Base-by-base conservation (phyloP, 1,284 basidiomycete genomes). In the Leccinum angustisporum region DNA sequence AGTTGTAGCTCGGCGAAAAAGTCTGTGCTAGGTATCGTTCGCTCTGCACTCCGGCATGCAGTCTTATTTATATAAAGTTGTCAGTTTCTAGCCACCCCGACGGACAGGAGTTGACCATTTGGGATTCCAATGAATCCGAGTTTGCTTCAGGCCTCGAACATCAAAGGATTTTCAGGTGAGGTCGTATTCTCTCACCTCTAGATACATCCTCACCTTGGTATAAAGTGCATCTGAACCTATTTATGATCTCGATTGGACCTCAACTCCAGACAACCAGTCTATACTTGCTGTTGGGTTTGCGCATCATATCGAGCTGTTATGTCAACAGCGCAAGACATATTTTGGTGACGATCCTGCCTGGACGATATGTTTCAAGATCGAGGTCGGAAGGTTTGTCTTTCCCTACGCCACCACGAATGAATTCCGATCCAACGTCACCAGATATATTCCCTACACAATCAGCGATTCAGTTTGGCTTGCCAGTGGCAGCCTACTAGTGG, bases 61-160 rank as follows among this genome's bases (percentile, higher is more conserved):
- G 18, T 59, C 16, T 31, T 63, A 43, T 63, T 65, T 58, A 65
- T 33, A 61, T 52, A 38, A 59, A 36, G 27, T 59, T 59, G 31
- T 40, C 63, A 90, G 88, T 90, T 63, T 83, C 86, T 16, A 77
- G 81, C 2, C 73, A 78, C 53, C 73, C 75, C 18, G 81, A 82
- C 50, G 88, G 83, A 2, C 82, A 93, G 63, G 92, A 95, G 71
- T 76, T 97, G 60, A 94, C 93, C 0, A 93, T 98, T 21, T 97
- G 94, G 94, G 94, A 97, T 74, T 96, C 94, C 0, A 91, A 90
- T 63, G 91, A 92, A 72, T 94, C 91, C n/a, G 92, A 96, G 73
- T 98, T 97, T 74, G 87, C 92, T 5, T 92, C 92, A 1, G 95
- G 95, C 2, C 78, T 95, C 55, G 94, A 97, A 75, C 90, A 88